Evolutionary conservation across 225 moss, liverwort and hornwort species (phyloP).

Genomic region (Rhytidiadelphus loreus): DNA sequence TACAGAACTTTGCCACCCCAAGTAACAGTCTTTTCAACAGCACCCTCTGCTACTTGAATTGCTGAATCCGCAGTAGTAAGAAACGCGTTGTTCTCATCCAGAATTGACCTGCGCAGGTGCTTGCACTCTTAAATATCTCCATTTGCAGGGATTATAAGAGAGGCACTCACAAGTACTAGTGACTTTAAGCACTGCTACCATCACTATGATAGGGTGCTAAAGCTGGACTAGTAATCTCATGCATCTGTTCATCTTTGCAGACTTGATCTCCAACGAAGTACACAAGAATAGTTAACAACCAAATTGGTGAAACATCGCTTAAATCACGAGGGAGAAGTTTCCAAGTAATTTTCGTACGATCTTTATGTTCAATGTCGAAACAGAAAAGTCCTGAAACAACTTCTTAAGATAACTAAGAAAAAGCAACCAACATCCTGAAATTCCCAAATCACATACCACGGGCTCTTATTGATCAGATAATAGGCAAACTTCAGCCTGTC

Average conservation of each 20-base stretch:
- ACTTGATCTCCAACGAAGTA: not conserved
- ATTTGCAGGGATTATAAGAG: not conserved
- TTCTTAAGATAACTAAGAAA: not conserved
- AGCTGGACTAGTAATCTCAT: not conserved
- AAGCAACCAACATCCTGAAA: not conserved
- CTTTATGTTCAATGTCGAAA: not conserved
- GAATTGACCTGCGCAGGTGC: constrained; percentile 57
- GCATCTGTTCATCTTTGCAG: not conserved
- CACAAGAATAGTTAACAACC: not conserved
- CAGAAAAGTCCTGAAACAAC: not conserved
- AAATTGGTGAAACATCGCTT: not conserved
- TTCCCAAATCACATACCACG: constrained; percentile 51
- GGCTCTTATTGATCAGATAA: constrained; percentile 85
- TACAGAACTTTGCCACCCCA: constrained; percentile 52
- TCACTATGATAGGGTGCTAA: not conserved
- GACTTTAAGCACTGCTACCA: not conserved
- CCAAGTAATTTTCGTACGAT: not conserved
- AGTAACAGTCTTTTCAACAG: constrained; percentile 37
- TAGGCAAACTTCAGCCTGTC: constrained; percentile 72
- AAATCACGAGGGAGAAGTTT: not conserved
- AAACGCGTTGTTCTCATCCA: constrained; percentile 75
- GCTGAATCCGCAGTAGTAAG: constrained; percentile 91
- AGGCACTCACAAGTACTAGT: not conserved
- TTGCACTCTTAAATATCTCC: not conserved
- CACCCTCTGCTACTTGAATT: constrained; percentile 51